These are phyloP conservation scores for Ceratocystis albifundus DNA, from an alignment of 2,329 filamentous ascomycete species.

Conservation along the genomic window DNA sequence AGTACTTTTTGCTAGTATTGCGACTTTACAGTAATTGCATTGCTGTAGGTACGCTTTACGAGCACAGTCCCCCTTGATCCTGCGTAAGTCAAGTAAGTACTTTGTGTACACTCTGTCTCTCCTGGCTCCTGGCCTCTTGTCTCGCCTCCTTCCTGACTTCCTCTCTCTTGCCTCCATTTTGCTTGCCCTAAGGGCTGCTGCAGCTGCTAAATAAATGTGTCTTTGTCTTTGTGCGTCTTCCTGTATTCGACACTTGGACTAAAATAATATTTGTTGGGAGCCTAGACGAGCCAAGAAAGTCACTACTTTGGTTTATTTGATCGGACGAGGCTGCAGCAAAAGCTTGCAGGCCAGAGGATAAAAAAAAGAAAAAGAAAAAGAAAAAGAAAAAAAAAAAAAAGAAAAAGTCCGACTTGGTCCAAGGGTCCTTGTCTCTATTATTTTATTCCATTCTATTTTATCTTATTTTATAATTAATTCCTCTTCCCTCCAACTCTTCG, in stretches of 20 bases:
- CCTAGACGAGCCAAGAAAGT: not conserved
- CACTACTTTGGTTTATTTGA: not conserved
- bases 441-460: constrained; percentile 2
- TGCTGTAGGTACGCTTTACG: not conserved
- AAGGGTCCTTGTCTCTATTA: constrained; percentile 1
- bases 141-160: not conserved
- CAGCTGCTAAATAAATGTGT: too few species aligned
- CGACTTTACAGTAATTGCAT: not conserved
- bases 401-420: not conserved
- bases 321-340: not conserved
- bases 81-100: not conserved
- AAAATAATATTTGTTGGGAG: not conserved
- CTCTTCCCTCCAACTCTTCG: constrained; percentile 6
- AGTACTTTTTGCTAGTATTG: not conserved
- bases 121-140: not conserved
- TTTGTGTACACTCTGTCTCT: not conserved
- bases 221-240: not conserved
- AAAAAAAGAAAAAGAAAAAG: too few species aligned
- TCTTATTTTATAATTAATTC: constrained; percentile 13
- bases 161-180: not conserved
- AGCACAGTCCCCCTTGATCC: not conserved
- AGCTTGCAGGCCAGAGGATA: not conserved
- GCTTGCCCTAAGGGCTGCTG: not conserved
- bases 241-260: not conserved
- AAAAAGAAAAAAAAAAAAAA: too few species aligned